Percentiles rank a stretch among this genome's conserved stretches.
These are phyloP conservation scores for Syncephalastrum racemosum DNA, from an alignment of 371 early-diverging fungal species.

Conservation along the genomic window DNA sequence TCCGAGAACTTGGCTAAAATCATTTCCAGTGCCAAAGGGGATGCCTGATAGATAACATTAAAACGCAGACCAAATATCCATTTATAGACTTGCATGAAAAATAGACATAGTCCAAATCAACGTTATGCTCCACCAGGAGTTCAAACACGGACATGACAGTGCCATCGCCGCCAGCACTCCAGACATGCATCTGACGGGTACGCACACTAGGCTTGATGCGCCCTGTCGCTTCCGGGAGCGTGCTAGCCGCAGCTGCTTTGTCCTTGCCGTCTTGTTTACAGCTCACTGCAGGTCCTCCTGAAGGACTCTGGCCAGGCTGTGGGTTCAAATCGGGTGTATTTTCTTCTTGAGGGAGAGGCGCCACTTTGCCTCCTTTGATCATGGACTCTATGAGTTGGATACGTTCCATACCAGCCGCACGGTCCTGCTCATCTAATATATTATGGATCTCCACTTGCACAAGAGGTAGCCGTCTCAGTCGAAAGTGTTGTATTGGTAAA, in stretches of 20 bases:
- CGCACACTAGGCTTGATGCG: not conserved
- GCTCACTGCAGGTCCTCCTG: not conserved
- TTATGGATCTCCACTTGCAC: slow-evolving; percentile 66
- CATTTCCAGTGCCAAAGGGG: slow-evolving; percentile 70
- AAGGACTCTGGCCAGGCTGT: not conserved
- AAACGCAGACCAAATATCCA: not conserved
- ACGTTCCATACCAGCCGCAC: slow-evolving; percentile 37
- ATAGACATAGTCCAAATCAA: slow-evolving; percentile 54
- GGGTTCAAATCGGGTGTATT: not conserved
- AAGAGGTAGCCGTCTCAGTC: slow-evolving; percentile 52
- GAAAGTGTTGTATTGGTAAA: slow-evolving; percentile 56
- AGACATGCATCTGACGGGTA: slow-evolving; percentile 55
- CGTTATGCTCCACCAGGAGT: slow-evolving; percentile 41
- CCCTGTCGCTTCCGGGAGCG: slow-evolving; percentile 5
- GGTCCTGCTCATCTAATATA: slow-evolving; percentile 49
- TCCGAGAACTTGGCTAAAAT: slow-evolving; percentile 63
- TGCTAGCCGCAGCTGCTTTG: slow-evolving; percentile 3
- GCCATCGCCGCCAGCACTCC: slow-evolving; percentile 70
- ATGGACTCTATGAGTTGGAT: slow-evolving; percentile 32
- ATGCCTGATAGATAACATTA: slow-evolving; percentile 32
- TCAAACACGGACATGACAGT: slow-evolving; percentile 66
- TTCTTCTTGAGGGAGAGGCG: slow-evolving; percentile 10
- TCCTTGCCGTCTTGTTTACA: not conserved
- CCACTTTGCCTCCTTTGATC: slow-evolving; percentile 21
- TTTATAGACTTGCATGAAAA: slow-evolving; percentile 48